Conservation (phyloP, 164 flowering plant species). For the Magnolia kwangsiensis region DNA sequence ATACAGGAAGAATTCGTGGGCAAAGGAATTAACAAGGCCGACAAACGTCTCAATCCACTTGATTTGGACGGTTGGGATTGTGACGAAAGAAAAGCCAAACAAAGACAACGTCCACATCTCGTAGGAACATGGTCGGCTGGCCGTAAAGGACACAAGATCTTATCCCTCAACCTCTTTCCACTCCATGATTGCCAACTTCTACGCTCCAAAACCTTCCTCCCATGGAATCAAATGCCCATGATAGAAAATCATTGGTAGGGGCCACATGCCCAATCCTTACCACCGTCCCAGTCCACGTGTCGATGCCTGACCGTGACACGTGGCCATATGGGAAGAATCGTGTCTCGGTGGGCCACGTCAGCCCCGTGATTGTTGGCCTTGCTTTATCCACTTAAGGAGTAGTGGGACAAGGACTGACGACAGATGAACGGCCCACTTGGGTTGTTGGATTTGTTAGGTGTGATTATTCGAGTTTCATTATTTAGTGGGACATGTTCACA, state of each 20-base stretch:
- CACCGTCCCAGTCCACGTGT: slow-evolving; percentile 1
- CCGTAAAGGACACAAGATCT: slow-evolving; percentile 19
- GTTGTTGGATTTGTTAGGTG: background rate
- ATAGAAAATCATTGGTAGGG: slow-evolving; percentile 57
- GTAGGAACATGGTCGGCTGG: slow-evolving; percentile 32
- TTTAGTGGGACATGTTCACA: no score
- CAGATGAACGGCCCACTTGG: slow-evolving; percentile 2
- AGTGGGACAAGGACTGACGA: background rate
- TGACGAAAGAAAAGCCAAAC: slow-evolving; percentile 8
- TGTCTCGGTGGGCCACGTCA: background rate
- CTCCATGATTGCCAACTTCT: slow-evolving; percentile 38
- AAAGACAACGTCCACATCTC: slow-evolving; percentile 12
- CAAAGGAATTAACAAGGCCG: slow-evolving; percentile 6
- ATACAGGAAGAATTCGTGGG: background rate
- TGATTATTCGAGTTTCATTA: background rate
- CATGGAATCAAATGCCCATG: slow-evolving; percentile 52
- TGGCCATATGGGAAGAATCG: slow-evolving; percentile 2
- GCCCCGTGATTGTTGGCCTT: slow-evolving; percentile 1
- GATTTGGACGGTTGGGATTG: slow-evolving; percentile 18
- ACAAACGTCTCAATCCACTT: slow-evolving; percentile 13
- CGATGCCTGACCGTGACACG: background rate
- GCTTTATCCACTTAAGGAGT: slow-evolving; percentile 3
- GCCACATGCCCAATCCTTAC: slow-evolving; percentile 14
- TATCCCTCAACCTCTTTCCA: slow-evolving; percentile 16
- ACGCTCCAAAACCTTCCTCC: slow-evolving; percentile 37